A percentile compares a stretch with the other conserved stretches of the same genome.
phyloP scores from a whole-genome alignment of 2,329 filamentous ascomycete genomes.

The Scedosporium boydii region DNA sequence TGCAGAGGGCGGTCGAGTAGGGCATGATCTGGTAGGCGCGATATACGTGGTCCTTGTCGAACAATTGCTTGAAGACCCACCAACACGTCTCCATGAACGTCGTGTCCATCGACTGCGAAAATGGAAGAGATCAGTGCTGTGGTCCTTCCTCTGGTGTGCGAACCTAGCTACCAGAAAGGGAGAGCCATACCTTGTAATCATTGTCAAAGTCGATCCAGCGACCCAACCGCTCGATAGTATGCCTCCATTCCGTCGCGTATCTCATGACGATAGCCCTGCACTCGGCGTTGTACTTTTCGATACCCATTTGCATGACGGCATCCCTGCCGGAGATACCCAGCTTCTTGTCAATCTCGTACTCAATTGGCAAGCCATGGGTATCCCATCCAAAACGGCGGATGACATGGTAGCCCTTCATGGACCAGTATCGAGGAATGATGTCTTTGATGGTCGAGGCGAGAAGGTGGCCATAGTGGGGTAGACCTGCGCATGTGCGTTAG shows the following conservation, averaged over 20 bases:
- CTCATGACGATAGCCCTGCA: conserved; percentile 82
- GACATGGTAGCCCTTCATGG: conserved; percentile 82
- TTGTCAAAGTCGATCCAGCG: conserved; percentile 75
- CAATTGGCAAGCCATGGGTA: conserved; percentile 75
- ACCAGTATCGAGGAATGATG: conserved; percentile 85
- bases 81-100: conserved; percentile 70
- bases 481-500: conserved; percentile 9
- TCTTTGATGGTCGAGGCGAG: conserved; percentile 86
- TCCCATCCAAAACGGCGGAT: conserved; percentile 84
- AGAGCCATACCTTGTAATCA: conserved; percentile 54
- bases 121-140: not conserved
- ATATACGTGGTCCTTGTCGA: conserved; percentile 63
- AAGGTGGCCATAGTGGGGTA: conserved; percentile 44
- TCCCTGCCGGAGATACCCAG: conserved; percentile 71
- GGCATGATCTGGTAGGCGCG: conserved; percentile 67
- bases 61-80: conserved; percentile 71
- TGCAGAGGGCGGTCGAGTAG: conserved; percentile 65
- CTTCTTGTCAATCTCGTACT: conserved; percentile 90
- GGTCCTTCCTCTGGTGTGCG: not conserved
- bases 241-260: conserved; percentile 70
- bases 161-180: not conserved
- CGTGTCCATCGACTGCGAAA: conserved; percentile 56
- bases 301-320: conserved; percentile 70
- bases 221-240: conserved; percentile 62
- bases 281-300: conserved; percentile 76